A percentile compares a stretch with the other conserved stretches of the same genome.
Conservation (phyloP, 805 yeast species). For the Pichia occidentalis region DNA sequence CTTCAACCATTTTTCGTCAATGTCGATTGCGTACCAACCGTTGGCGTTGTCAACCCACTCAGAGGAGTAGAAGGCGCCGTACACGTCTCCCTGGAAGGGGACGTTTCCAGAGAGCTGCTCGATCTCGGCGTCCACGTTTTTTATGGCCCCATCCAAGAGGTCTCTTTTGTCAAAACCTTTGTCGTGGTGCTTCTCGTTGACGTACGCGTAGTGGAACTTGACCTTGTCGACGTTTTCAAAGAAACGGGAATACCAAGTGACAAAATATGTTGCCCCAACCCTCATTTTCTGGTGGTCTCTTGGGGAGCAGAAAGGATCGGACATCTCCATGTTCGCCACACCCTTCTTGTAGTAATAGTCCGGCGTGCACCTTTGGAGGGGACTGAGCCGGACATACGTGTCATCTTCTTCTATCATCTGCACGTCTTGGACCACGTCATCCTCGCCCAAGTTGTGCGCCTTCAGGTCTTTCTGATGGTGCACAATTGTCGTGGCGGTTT, state of each 20-base stretch:
- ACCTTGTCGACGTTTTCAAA: conserved; percentile 59
- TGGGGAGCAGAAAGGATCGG: conserved; percentile 88
- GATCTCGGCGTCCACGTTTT: conserved; percentile 14
- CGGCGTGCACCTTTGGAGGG: conserved; percentile 82
- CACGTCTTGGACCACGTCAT: conserved; percentile 51
- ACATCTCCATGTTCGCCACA: conserved; percentile 40
- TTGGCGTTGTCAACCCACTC: conserved; percentile 61
- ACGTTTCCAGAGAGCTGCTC: conserved; percentile 15
- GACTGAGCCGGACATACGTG: conserved; percentile 67
- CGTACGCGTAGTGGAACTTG: conserved; percentile 58
- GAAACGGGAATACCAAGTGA: conserved; percentile 73
- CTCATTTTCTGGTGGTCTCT: conserved; percentile 51
- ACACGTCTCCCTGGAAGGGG: conserved; percentile 24
- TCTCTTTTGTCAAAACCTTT: conserved; percentile 41
- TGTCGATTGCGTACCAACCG: conserved; percentile 59
- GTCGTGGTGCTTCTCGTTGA: conserved; percentile 47
- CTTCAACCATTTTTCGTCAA: conserved; percentile 59
- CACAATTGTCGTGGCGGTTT: conserved; percentile 54
- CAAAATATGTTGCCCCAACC: conserved; percentile 59
- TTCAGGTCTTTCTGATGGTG: conserved; percentile 56
- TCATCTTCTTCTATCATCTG: conserved; percentile 57
- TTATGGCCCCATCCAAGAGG: conserved; percentile 13
- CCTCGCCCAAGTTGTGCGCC: conserved; percentile 68
- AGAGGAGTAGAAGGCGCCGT: conserved; percentile 49
- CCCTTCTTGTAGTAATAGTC: conserved; percentile 64